Evolutionary conservation across 129 eudicot species (phyloP).

Genomic region (Arctium minus): DNA sequence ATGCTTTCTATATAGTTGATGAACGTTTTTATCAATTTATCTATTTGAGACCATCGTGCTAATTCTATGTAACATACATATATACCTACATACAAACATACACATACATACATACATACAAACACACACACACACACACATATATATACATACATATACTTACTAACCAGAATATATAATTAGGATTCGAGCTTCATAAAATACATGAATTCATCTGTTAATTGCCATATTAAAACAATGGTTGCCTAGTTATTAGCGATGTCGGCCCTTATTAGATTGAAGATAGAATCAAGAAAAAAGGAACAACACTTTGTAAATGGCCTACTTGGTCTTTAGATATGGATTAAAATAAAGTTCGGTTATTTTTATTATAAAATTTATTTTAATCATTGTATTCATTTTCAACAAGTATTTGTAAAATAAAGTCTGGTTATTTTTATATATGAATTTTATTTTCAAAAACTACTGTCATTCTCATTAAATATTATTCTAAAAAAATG

Average conservation of each 20-base stretch:
- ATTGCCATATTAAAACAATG: constrained; percentile 3
- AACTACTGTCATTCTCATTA: neutral
- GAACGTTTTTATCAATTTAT: too few species aligned
- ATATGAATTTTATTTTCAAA: neutral
- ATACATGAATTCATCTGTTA: neutral
- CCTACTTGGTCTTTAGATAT: neutral
- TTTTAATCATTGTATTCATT: neutral
- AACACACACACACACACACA: too few species aligned
- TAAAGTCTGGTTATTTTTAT: neutral
- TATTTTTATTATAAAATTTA: neutral
- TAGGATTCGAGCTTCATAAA: neutral
- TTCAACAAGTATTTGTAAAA: neutral
- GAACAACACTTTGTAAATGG: neutral
- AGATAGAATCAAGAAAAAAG: neutral
- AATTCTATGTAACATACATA: neutral
- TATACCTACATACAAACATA: too few species aligned
- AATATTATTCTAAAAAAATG: neutral
- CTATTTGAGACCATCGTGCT: neutral
- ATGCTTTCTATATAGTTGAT: neutral
- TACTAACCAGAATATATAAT: neutral
- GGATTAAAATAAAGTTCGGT: neutral
- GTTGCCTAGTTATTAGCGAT: neutral
- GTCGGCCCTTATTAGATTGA: constrained; percentile 8
- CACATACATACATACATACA: too few species aligned
- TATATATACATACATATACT: neutral